These are phyloP conservation scores for Akanthomyces lecanii DNA, from an alignment of 2,329 filamentous ascomycete species.

Conservation along the genomic window DNA sequence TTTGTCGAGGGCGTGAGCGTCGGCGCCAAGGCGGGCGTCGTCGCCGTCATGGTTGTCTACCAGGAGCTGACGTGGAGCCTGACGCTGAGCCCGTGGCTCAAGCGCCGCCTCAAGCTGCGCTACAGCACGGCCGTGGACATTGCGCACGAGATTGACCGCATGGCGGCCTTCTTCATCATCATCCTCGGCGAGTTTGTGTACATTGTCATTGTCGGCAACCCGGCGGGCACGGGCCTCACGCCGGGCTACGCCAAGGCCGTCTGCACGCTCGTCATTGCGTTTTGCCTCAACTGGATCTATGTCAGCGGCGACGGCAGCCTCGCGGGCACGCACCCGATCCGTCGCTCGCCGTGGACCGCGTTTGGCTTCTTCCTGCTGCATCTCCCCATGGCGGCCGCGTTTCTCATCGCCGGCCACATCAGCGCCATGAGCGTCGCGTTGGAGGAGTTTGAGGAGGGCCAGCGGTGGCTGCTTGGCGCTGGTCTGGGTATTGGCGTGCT, in stretches of 20 bases:
- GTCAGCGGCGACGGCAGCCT: constrained; percentile 44
- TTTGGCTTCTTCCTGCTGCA: constrained; percentile 44
- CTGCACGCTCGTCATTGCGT: constrained; percentile 46
- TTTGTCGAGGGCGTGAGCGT: constrained; percentile 39
- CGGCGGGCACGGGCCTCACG: constrained; percentile 42
- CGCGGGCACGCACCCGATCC: constrained; percentile 39
- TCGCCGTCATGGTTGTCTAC: constrained; percentile 38
- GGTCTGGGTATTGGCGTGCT: constrained; percentile 42
- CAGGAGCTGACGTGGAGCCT: constrained; percentile 42
- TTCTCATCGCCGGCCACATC: constrained; percentile 45
- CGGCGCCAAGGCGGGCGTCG: constrained; percentile 37
- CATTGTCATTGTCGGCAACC: constrained; percentile 43
- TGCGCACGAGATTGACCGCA: constrained; percentile 45
- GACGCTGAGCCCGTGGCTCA: constrained; percentile 41
- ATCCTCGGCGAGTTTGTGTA: constrained; percentile 49
- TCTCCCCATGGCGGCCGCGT: constrained; percentile 40
- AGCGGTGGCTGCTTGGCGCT: constrained; percentile 45
- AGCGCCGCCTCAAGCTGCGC: constrained; percentile 36
- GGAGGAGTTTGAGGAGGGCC: constrained; percentile 37
- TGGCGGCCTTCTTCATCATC: constrained; percentile 49
- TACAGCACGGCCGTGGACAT: constrained; percentile 48
- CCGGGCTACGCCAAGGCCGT: constrained; percentile 40
- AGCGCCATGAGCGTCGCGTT: constrained; percentile 37
- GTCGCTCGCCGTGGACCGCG: constrained; percentile 40
- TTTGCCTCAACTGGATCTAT: constrained; percentile 48